These are phyloP conservation scores for Leishmania major DNA, from an alignment of 208 protist genomes.

Conservation along the genomic window DNA sequence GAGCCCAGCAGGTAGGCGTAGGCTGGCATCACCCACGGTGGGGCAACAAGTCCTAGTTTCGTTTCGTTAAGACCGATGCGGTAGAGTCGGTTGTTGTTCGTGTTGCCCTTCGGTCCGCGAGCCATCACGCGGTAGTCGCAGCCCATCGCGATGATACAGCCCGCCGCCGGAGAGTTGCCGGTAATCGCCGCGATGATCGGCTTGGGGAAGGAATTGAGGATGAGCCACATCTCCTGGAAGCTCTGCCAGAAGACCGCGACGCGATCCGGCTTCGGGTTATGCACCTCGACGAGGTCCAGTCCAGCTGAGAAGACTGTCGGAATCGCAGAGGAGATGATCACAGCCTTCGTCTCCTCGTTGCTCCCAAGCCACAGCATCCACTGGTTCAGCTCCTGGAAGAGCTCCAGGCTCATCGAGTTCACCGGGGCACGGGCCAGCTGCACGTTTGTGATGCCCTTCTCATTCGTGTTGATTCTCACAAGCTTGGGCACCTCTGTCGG, in stretches of 20 bases:
- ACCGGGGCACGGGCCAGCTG: conserved; percentile 59
- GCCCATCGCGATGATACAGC: conserved; percentile 79
- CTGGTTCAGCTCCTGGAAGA: conserved; percentile 80
- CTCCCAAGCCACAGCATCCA: conserved; percentile 86
- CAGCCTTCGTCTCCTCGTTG: conserved; percentile 68
- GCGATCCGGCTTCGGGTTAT: conserved; percentile 70
- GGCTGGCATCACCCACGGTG: conserved; percentile 73
- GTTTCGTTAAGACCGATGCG: conserved; percentile 87
- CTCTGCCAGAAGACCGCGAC: conserved; percentile 65
- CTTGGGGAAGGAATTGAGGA: conserved; percentile 83
- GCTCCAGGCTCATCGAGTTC: conserved; percentile 77
- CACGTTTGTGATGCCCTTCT: conserved; percentile 63
- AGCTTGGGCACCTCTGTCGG: conserved; percentile 73
- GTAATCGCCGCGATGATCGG: conserved; percentile 79
- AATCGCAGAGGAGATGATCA: conserved; percentile 73
- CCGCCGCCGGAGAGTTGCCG: conserved; percentile 73
- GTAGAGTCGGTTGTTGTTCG: conserved; percentile 46
- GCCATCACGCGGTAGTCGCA: conserved; percentile 86
- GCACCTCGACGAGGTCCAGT: conserved; percentile 76
- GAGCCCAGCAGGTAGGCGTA: conserved; percentile 75
- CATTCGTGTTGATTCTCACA: conserved; percentile 59
- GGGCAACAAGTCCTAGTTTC: conserved; percentile 72
- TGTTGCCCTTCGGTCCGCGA: conserved; percentile 48
- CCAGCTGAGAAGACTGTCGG: conserved; percentile 83
- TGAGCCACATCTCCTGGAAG: conserved; percentile 84